These are phyloP conservation scores for Coprinopsis marcescibilis DNA, from an alignment of 768 basidiomycete species.

Conservation along the genomic window DNA sequence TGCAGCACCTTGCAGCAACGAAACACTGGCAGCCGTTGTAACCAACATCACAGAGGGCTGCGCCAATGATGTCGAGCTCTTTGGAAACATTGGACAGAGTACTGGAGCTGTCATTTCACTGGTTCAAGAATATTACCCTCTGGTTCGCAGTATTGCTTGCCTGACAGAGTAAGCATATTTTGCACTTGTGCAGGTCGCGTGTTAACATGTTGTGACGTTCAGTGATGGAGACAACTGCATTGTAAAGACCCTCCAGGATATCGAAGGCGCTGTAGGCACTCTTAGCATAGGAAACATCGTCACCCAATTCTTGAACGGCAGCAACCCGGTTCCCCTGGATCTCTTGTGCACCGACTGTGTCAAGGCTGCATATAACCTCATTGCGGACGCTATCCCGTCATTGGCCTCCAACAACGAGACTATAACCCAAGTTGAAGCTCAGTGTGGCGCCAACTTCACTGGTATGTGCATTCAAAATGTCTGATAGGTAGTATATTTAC, in stretches of 20 bases:
- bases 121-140: slow-evolving; percentile 53
- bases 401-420: slow-evolving; percentile 23
- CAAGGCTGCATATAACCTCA: slow-evolving; percentile 45
- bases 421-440: slow-evolving; percentile 22
- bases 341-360: slow-evolving; percentile 49
- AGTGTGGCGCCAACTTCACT: slow-evolving; percentile 50
- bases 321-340: slow-evolving; percentile 22
- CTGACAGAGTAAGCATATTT: slow-evolving; percentile 52
- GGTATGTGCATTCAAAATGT: too few species aligned
- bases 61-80: slow-evolving; percentile 28
- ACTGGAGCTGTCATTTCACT: slow-evolving; percentile 22
- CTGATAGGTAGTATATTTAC: too few species aligned
- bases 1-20: slow-evolving; percentile 49
- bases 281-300: slow-evolving; percentile 30
- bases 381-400: slow-evolving; percentile 30
- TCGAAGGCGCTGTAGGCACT: slow-evolving; percentile 37
- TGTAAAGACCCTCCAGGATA: slow-evolving; percentile 47
- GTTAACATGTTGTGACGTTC: slow-evolving; percentile 4
- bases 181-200: background rate
- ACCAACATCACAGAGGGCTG: slow-evolving; percentile 47
- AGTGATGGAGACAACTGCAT: slow-evolving; percentile 44
- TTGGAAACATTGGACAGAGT: slow-evolving; percentile 25
- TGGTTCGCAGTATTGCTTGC: slow-evolving; percentile 50
- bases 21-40: slow-evolving; percentile 49
- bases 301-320: slow-evolving; percentile 14